Evolutionary conservation across 257 asterid genomes (phyloP).

Genomic region (Ilex aquifolium): DNA sequence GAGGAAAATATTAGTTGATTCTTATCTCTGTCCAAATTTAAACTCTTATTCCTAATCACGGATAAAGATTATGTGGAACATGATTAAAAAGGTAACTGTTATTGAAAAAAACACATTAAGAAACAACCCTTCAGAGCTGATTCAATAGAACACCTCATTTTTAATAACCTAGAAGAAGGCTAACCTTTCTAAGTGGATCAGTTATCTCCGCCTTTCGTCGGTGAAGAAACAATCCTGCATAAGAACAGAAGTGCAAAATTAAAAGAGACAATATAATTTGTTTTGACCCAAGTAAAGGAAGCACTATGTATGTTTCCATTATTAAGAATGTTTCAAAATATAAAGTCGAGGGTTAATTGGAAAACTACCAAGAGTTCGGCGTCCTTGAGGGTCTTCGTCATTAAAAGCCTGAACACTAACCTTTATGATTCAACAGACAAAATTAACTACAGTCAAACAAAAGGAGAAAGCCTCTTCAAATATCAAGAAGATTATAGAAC

Average conservation of each 20-base stretch:
- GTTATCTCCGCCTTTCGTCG: slow-evolving; percentile 87
- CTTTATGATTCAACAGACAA: slow-evolving; percentile 39
- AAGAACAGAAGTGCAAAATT: slow-evolving; percentile 4
- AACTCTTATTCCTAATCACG: background rate
- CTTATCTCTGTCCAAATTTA: no score
- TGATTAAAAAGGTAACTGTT: background rate
- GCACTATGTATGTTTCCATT: background rate
- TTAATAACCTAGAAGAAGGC: slow-evolving; percentile 6
- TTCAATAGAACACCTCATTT: background rate
- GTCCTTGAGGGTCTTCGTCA: slow-evolving; percentile 97
- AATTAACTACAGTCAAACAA: background rate
- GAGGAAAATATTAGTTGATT: no score
- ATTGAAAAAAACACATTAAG: background rate
- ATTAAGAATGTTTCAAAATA: background rate
- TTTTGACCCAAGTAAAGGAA: background rate
- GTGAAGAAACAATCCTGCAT: slow-evolving; percentile 83
- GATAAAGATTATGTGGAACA: background rate
- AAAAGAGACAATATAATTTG: background rate
- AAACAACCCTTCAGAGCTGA: background rate
- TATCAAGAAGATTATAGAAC: background rate
- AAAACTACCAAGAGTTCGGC: slow-evolving; percentile 84
- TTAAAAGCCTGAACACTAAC: slow-evolving; percentile 95
- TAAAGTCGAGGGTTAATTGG: slow-evolving; percentile 1
- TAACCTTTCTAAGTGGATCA: slow-evolving; percentile 78
- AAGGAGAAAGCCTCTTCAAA: background rate